Evolutionary conservation across 108 stramenopile genomes (phyloP).

Genomic region (Chaetoceros muelleri): DNA sequence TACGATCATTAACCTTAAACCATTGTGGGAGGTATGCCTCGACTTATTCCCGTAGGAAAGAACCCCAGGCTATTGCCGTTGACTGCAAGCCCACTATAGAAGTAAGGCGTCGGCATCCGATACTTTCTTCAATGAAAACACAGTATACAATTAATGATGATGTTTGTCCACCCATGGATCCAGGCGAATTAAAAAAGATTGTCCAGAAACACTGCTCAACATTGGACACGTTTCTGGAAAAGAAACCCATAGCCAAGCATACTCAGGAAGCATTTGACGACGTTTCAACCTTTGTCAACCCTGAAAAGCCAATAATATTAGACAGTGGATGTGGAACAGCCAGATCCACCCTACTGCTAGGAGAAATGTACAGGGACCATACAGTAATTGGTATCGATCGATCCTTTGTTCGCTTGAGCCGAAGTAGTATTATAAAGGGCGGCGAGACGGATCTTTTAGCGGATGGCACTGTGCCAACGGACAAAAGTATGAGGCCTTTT

Average conservation of each 20-base stretch:
- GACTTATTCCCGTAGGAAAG: too few species aligned
- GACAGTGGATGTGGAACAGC: constrained; percentile 91
- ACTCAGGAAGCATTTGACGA: constrained; percentile 45
- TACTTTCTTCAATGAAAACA: constrained; percentile 4
- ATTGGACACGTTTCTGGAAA: constrained; percentile 19
- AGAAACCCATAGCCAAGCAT: constrained; percentile 44
- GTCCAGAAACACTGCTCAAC: constrained; percentile 26
- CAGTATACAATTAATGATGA: constrained; percentile 49
- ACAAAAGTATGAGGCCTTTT: neutral
- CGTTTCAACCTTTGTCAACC: neutral
- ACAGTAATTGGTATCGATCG: constrained; percentile 79
- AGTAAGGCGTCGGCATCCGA: too few species aligned
- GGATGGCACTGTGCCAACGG: too few species aligned
- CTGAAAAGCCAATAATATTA: constrained; percentile 23
- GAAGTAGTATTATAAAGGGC: constrained; percentile 9
- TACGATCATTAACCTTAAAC: too few species aligned
- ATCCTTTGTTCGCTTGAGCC: constrained; percentile 55
- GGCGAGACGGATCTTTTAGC: constrained; percentile 4
- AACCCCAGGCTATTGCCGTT: too few species aligned
- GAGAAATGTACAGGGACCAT: constrained; percentile 48
- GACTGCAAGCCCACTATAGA: too few species aligned
- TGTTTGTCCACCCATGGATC: constrained; percentile 33
- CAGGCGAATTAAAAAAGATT: constrained; percentile 12
- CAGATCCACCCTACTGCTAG: constrained; percentile 39
- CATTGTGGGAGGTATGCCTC: too few species aligned